Base-by-base conservation (phyloP, 2,329 filamentous ascomycete genomes). In the Exophiala mesophila region DNA sequence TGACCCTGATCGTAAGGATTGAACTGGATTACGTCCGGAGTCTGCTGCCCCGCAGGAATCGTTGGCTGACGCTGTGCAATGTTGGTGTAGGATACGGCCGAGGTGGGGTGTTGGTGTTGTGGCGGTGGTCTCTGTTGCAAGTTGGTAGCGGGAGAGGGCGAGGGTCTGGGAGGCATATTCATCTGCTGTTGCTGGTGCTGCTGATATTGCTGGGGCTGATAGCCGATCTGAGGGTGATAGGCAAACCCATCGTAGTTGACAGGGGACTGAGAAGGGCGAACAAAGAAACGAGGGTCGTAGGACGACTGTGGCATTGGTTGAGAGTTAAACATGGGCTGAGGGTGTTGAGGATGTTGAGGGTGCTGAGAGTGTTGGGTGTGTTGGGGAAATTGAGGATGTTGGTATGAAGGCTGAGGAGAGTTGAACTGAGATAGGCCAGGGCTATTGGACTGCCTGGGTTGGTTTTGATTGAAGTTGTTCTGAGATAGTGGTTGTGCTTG, bases 41-140 rank as follows among this genome's bases (percentile, higher is more conserved):
- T 47, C 45, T 52, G 33, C 38, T 51, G 52, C 15, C 42, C 36
- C 29, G 50, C 50, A 13, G 54, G 59, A 28, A 64, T 58, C 23
- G 34, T 51, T 56, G 50, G 36, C 49, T 39, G 55, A 45, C 50
- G 57, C 53, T 42, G 45, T 50, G n/a, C 55, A n/a, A 49, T 36
- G 29, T 50, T 52, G 34, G 52, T 40, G 30, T 45, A 55, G 19
- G n/a, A n/a, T n/a, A n/a, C n/a, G n/a, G n/a, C n/a, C n/a, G n/a
- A n/a, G n/a, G n/a, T 26, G 23, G 6, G 23, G 23, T 26, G 23
- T 12, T 26, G 23, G 12, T 26, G 23, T 7, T 26, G 23, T 26
- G 54, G 47, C 34, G 57, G 58, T 13, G 57, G 54, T 28, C 58
- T 44, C 26, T 61, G 58, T 24, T 58, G 59, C 63, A 57, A n/a